A percentile compares a stretch with the other conserved stretches of the same genome.
phyloP scores from a whole-genome alignment of 129 eudicot genomes.

The Helichrysum umbraculigerum region DNA sequence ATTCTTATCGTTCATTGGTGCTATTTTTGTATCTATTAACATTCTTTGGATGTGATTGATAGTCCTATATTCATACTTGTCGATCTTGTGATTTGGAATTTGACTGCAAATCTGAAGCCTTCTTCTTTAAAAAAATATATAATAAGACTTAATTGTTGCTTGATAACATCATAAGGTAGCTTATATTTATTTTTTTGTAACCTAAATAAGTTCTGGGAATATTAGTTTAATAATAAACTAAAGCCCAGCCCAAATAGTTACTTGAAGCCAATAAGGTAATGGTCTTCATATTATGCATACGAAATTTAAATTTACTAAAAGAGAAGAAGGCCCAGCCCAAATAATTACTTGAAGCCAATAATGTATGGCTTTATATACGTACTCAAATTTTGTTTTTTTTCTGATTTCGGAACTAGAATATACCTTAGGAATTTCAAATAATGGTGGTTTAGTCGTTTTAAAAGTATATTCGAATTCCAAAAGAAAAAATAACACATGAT shows the following conservation, averaged over 20 bases:
- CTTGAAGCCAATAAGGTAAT: too few relatives aligned
- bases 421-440: too few relatives aligned
- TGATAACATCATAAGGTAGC: neutral
- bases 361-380: neutral
- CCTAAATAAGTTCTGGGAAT: neutral
- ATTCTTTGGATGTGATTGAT: neutral
- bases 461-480: too few relatives aligned
- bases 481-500: too few relatives aligned
- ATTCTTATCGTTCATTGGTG: neutral
- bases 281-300: too few relatives aligned
- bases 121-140: too few relatives aligned
- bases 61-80: neutral
- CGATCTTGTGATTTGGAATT: neutral
- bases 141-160: neutral
- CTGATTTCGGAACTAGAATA: too few relatives aligned
- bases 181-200: neutral
- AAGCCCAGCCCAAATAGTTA: too few relatives aligned
- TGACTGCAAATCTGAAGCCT: neutral
- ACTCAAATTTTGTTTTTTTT: too few relatives aligned
- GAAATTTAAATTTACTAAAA: too few relatives aligned
- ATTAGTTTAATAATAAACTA: too few relatives aligned
- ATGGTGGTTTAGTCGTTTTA: too few relatives aligned
- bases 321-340: slow-evolving; percentile 18
- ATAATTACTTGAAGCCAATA: neutral
- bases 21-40: neutral